phyloP scores from a whole-genome alignment of 176 grass and related monocot genomes.

The maize (Zea mays) region DNA sequence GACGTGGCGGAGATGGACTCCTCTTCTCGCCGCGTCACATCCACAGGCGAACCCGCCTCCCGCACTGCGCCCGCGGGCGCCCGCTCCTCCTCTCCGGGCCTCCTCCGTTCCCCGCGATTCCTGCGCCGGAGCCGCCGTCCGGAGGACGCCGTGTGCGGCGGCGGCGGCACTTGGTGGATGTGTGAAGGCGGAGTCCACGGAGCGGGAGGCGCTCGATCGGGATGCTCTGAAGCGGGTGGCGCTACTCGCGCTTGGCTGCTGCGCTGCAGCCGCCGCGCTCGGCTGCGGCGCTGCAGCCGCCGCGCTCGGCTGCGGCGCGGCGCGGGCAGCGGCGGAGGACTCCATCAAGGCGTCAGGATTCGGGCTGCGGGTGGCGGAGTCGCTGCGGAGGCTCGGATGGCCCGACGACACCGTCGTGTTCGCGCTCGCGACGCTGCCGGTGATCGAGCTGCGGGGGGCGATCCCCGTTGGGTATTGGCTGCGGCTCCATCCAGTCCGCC shows the following conservation, averaged over 20 bases:
- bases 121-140: neutral
- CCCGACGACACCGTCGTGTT: conserved; percentile 83
- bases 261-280: conserved; percentile 16
- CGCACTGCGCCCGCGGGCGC: conserved; percentile 10
- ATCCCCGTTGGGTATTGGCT: conserved; percentile 96
- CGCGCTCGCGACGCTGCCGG: conserved; percentile 69
- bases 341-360: conserved; percentile 75
- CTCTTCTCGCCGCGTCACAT: neutral
- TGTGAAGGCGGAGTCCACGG: neutral
- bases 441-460: conserved; percentile 86
- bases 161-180: neutral
- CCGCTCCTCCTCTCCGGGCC: neutral
- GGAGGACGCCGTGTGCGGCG: neutral
- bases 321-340: conserved; percentile 51
- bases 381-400: conserved; percentile 78
- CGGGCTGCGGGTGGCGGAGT: conserved; percentile 70
- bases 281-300: conserved; percentile 27
- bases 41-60: neutral
- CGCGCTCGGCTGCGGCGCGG: conserved; percentile 37
- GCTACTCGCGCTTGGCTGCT: conserved; percentile 32
- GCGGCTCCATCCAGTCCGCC: conserved; percentile 67
- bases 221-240: conserved; percentile 7
- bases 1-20: conserved; percentile 14
- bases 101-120: neutral
- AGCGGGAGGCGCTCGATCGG: conserved; percentile 17